A percentile compares a stretch with the other conserved stretches of the same genome.
phyloP scores from a whole-genome alignment of 768 basidiomycete species.

The Melanogaster broomeanus region DNA sequence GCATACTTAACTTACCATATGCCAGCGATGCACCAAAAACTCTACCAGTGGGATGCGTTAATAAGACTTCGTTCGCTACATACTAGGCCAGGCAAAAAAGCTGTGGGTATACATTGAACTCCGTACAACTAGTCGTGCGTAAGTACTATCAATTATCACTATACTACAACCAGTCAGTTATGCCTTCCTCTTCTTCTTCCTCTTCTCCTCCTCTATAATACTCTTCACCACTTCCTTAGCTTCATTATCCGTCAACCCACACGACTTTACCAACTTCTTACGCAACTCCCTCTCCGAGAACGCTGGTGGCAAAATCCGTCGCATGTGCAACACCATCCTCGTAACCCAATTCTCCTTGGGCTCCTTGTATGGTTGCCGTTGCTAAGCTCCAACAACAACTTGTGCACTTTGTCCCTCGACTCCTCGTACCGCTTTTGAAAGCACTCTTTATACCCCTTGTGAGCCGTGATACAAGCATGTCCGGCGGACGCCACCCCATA shows the following conservation, averaged over 20 bases:
- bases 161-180: neutral
- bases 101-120: too few relatives aligned
- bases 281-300: neutral
- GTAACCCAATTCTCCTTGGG: neutral
- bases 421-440: neutral
- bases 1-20: too few relatives aligned
- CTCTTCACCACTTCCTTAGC: neutral
- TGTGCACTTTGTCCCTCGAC: constrained; percentile 3
- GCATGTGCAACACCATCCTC: neutral
- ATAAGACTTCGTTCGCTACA: too few relatives aligned
- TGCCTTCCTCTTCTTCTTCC: neutral
- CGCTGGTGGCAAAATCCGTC: neutral
- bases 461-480: constrained; percentile 21
- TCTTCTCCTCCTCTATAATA: neutral
- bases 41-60: too few relatives aligned
- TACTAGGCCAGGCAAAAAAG: too few relatives aligned
- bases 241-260: neutral
- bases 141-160: neutral
- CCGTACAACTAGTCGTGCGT: neutral
- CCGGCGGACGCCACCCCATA: constrained; percentile 6
- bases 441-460: neutral
- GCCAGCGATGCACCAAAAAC: too few relatives aligned
- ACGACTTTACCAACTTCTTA: neutral
- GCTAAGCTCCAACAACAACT: neutral
- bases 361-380: neutral